Percentiles rank a stretch among this genome's conserved stretches.
These are phyloP conservation scores for Cladosporium oxysporum DNA, from an alignment of 2,329 filamentous ascomycete species.

Conservation along the genomic window DNA sequence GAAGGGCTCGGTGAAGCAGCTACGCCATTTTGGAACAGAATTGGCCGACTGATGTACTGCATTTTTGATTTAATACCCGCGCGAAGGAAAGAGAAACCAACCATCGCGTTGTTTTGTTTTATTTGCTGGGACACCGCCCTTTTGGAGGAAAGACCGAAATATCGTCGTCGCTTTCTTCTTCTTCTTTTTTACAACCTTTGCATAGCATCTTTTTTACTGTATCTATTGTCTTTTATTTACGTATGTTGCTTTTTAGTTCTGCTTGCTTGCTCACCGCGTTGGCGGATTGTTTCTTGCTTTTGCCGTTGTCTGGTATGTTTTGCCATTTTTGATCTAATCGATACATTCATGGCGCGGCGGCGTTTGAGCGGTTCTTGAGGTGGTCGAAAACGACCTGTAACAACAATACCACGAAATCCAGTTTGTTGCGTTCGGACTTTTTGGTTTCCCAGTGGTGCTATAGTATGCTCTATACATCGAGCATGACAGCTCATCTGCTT, in stretches of 20 bases:
- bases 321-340: not conserved
- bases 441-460: too few relatives aligned
- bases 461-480: too few relatives aligned
- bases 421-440: not conserved
- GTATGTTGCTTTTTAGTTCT: not conserved
- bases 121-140: not conserved
- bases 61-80: conserved; percentile 9
- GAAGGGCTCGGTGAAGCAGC: not conserved
- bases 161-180: not conserved
- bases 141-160: not conserved
- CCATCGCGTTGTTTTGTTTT: not conserved
- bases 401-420: not conserved
- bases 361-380: not conserved
- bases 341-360: not conserved
- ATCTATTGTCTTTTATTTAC: not conserved
- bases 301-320: not conserved
- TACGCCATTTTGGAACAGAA: not conserved
- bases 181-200: not conserved
- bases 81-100: not conserved
- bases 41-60: not conserved
- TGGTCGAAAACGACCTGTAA: not conserved
- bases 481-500: not conserved
- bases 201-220: not conserved
- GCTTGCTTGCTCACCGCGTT: not conserved
- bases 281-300: not conserved